Base-by-base conservation (phyloP, 2,329 filamentous ascomycete species). In the Trichoderma koningiopsis region DNA sequence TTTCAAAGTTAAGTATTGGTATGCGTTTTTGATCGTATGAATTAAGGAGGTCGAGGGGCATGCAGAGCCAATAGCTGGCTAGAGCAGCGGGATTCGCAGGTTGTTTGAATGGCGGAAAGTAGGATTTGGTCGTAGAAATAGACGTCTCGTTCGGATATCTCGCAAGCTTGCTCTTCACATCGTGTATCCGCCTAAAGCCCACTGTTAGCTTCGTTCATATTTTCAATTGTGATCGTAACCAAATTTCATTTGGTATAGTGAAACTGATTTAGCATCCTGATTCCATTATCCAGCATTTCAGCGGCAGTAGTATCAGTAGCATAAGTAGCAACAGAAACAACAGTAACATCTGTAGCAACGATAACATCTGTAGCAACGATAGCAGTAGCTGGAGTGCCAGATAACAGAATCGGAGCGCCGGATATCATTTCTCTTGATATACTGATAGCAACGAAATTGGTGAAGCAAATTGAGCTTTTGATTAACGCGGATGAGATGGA, bases 21-120 rank as follows among this genome's bases (percentile, higher is more conserved):
- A 3, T 57, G 16, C 24, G 19, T 31, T 65, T 65, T 57, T 57
- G 52, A 14, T 65, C 62, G 31, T 65, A 57, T 11, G 62, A 57
- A 29, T 4, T 57, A 5, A 65, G 27, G 13, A 65, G 62, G 13
- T 65, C 62, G 52, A 47, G 52, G 6, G 62, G 62, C 62, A 65
- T 47, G 35, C 52, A 65, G 24, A 57, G 52, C 62, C 62, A 65
- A 27, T 40, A 65, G 52, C 62, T 65, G 4, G 62, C 62, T n/a
- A 33, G 27, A 53, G 62, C 62, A 22, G 52, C 62, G 27, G 62
- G n/a, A 14, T 27, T 65, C 24, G 35, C n/a, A 4, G 43, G 27
- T 19, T 33, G 27, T 56, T 43, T 57, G 5, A 57, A 57, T 13
- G 62, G 62, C 16, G 62, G n/a, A 10, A 65, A 65, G 1, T 10